Evolutionary conservation across 2,329 filamentous ascomycete genomes (phyloP), one percentile per base, ranked within the genome.

Genomic region (Magnaporthiopsis rhizophila): DNA sequence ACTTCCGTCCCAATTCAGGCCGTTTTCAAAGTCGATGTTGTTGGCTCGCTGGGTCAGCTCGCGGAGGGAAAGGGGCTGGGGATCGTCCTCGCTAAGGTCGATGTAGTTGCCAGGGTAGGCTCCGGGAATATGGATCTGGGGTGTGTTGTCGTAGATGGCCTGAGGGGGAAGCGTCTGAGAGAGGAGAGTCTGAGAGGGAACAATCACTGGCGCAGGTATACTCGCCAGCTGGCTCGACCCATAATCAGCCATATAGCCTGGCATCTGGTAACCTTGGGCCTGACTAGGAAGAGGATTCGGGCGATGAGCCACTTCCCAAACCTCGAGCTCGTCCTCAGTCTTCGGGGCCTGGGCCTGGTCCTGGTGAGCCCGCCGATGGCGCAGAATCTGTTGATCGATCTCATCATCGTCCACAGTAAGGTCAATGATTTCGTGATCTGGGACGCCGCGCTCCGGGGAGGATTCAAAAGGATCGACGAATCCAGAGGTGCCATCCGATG

Each of bases 1-100:
- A 28, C 76, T 72, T 2, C 80, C 78, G n/a, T 69, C 65, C 0
- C 62, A 69, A 63, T 81, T 76, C 5, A 73, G 61, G 38, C 77
- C 71, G 24, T 69, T 73, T 1, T 68, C 64, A 65, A 72, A 78
- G 66, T 81, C 75, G 12, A 58, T 38, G 58, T 28, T 34, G 28
- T 45, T 63, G 2, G 56, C 36, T 32, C 58, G 56, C 21, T 26
- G 24, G 28, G 58, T 63, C 6, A 59, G 18, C 8, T 53, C 45
- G n/a, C 3, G n/a, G 21, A 53, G 21, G 56, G 34, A 59, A 26
- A 56, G 15, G 4, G 50, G 61, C 61, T 62, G 50, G 61, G 24
- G 21, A 24, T 32, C 45, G 24, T 53, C 45, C 11, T 21, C 15
- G 36, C 45, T 28, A 26, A 32, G 28, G 7, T 24, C 45, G 45